phyloP scores from a whole-genome alignment of 2,329 filamentous ascomycete species.

The Fusarium tuaranense region DNA sequence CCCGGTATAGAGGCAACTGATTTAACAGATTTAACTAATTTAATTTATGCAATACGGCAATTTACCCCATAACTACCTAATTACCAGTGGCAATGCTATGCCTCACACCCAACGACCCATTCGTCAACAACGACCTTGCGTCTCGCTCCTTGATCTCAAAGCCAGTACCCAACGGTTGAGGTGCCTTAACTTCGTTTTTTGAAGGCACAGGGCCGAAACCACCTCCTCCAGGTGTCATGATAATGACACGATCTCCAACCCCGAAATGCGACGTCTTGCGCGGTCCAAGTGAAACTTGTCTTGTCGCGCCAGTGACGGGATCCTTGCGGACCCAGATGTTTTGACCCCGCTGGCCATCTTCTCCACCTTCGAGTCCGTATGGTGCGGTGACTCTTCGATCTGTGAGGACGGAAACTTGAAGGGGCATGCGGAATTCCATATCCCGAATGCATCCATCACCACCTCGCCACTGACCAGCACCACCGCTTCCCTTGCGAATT shows the following conservation, averaged over 20 bases:
- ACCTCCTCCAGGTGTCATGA: slow-evolving; percentile 44
- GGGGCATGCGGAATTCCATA: slow-evolving; percentile 82
- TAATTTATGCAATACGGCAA: neutral
- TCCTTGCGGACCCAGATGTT: slow-evolving; percentile 73
- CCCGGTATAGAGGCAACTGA: too few relatives aligned
- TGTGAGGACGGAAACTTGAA: slow-evolving; percentile 83
- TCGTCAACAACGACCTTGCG: slow-evolving; percentile 30
- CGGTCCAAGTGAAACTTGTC: slow-evolving; percentile 44
- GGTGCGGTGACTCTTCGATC: slow-evolving; percentile 82
- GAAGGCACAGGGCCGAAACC: slow-evolving; percentile 31
- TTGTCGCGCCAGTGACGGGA: slow-evolving; percentile 45
- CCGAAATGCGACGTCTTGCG: slow-evolving; percentile 38
- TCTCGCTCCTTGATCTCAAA: slow-evolving; percentile 16
- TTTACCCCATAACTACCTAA: neutral
- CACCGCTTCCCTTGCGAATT: slow-evolving; percentile 57
- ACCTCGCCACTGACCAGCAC: slow-evolving; percentile 74
- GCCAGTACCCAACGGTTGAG: neutral
- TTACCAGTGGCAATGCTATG: slow-evolving; percentile 37
- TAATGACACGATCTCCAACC: slow-evolving; percentile 41
- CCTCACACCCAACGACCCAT: slow-evolving; percentile 35
- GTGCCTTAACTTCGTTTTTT: neutral
- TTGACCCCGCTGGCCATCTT: slow-evolving; percentile 73
- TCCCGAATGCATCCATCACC: slow-evolving; percentile 83
- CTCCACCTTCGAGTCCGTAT: slow-evolving; percentile 79
- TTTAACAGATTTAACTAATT: too few relatives aligned